phyloP scores from a whole-genome alignment of 768 basidiomycete species.

The Pisolithus marmoratus region DNA sequence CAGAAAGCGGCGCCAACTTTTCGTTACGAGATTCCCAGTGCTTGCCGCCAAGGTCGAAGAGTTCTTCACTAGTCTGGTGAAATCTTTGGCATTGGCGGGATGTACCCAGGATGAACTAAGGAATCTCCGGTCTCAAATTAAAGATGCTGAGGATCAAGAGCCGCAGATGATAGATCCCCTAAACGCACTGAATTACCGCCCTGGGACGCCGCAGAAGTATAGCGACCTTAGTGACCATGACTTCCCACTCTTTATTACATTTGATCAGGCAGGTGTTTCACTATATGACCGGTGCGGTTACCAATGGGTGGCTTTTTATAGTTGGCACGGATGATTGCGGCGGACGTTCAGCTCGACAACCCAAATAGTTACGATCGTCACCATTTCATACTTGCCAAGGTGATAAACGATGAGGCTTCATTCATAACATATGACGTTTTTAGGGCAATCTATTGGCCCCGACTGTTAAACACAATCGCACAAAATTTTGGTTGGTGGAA shows the following conservation, averaged over 20 bases:
- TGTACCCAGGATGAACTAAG: slow-evolving; percentile 12
- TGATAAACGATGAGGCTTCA: background rate
- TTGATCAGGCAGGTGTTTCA: slow-evolving; percentile 41
- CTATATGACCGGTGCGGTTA: background rate
- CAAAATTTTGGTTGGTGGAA: slow-evolving; percentile 39
- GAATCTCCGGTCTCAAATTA: background rate
- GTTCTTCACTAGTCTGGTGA: slow-evolving; percentile 45
- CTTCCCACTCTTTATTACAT: slow-evolving; percentile 62
- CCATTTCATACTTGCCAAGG: background rate
- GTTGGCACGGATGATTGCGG: slow-evolving; percentile 6
- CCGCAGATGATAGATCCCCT: slow-evolving; percentile 20
- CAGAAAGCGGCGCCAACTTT: slow-evolving; percentile 53
- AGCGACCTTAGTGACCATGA: slow-evolving; percentile 49
- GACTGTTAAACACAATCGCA: slow-evolving; percentile 40
- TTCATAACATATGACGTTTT: slow-evolving; percentile 42
- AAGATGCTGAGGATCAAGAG: background rate
- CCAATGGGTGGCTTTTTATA: background rate
- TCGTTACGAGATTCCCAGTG: slow-evolving; percentile 59
- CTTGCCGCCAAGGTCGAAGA: slow-evolving; percentile 60
- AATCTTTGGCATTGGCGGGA: slow-evolving; percentile 33
- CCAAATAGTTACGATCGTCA: too few species aligned
- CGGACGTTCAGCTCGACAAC: background rate
- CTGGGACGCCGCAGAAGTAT: slow-evolving; percentile 37
- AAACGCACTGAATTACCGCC: slow-evolving; percentile 24
- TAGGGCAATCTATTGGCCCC: slow-evolving; percentile 45